phyloP scores from a whole-genome alignment of 176 grass and related monocot genomes.

The Poa annua region DNA sequence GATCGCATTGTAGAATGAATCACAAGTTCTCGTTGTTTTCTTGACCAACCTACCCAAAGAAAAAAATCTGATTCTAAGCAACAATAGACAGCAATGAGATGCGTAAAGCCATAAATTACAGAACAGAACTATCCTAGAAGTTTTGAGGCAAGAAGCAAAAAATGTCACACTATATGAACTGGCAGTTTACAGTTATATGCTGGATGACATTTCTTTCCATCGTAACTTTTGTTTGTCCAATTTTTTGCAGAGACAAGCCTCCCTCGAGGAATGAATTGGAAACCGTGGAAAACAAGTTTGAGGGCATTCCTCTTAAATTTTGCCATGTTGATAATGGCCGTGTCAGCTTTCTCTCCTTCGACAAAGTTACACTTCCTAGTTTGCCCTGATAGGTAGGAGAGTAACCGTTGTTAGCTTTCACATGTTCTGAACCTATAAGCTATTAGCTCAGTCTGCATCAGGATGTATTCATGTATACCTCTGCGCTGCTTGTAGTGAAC shows the following conservation, averaged over 20 bases:
- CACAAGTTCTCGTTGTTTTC: background rate
- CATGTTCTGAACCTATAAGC: background rate
- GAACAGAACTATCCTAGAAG: background rate
- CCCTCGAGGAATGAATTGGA: slow-evolving; percentile 54
- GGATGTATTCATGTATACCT: background rate
- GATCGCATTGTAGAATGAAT: background rate
- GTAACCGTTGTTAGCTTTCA: background rate
- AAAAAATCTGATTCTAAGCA: background rate
- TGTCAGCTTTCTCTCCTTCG: slow-evolving; percentile 63
- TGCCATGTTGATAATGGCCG: slow-evolving; percentile 61
- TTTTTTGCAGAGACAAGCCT: slow-evolving; percentile 47
- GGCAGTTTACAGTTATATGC: background rate
- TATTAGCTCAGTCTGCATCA: background rate
- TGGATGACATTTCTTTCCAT: background rate
- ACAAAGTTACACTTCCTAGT: slow-evolving; percentile 46
- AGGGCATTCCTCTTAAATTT: slow-evolving; percentile 56
- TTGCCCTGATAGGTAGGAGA: slow-evolving; percentile 52
- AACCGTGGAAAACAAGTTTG: slow-evolving; percentile 47
- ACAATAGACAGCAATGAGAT: background rate
- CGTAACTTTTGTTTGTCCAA: slow-evolving; percentile 4
- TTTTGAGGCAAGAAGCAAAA: background rate
- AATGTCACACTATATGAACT: background rate
- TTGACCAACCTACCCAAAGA: background rate
- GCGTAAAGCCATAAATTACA: background rate
- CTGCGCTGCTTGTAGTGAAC: no score